Evolutionary conservation across 345 rosid species (phyloP), one percentile per base, ranked within the genome.

Genomic region (Lepidium didymum): DNA sequence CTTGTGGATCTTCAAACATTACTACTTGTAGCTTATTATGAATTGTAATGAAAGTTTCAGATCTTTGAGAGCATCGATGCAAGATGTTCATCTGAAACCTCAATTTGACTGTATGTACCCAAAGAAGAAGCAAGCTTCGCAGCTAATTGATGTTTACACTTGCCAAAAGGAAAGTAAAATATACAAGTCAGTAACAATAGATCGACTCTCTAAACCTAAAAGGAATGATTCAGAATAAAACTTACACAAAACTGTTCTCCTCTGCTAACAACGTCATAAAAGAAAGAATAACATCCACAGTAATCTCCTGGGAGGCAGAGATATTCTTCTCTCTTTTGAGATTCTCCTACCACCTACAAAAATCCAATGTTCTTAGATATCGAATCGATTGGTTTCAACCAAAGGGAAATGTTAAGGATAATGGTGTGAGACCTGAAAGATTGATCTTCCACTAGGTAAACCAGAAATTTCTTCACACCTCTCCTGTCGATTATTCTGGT

Each of bases 101-200:
- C 73, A 27, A 81, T 79, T 56, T 86, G 80, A 51, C 56, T 29
- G 56, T 88, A 87, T 21, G 79, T 51, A 52, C 93, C 89, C 59
- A 90, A 40, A 25, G 88, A 83, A 21, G 72, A 81, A 63, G 96
- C 97, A 55, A 92, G 79, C 67, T 90, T 81, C 41, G 90, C 94
- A 54, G 98, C 94, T 67, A 92, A 46, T 66, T 90, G 97, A 80
- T 92, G 97, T 74, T 92, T 92, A 71, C 97, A 92, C 96, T 90
- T 77, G 3, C 38, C 56, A 45, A 27, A 18, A 4, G 18, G 7
- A 58, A 27, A 16, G 34, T 33, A 61, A 60, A 59, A 54, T 1
- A 14, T 8, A 9, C 2, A 15, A 40, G 55, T 72, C 44, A 72
- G 67, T 40, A 41, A 36, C 3, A 35, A 15, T 42, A 21, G 60